A percentile compares a stretch with the other conserved stretches of the same genome.
Evolutionary conservation across 2,329 filamentous ascomycete genomes (phyloP).

Genomic region (Alternaria arbusti): DNA sequence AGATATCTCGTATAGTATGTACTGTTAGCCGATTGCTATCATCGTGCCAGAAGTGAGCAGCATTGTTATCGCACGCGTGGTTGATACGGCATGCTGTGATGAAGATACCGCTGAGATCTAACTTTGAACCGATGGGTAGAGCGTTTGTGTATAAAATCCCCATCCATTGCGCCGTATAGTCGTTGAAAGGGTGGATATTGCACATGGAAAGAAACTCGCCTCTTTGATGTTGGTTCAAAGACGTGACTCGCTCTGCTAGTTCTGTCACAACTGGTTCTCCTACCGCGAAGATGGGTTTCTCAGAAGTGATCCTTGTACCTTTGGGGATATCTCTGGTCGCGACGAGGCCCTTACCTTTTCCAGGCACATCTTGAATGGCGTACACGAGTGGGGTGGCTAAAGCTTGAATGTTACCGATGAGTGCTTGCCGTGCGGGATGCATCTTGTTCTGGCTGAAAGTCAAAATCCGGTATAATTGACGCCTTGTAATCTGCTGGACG

Average conservation of each 20-base stretch:
- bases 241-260: not conserved
- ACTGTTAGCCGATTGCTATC: conserved; percentile 23
- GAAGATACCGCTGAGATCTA: conserved; percentile 41
- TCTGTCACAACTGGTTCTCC: conserved; percentile 26
- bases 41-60: conserved; percentile 46
- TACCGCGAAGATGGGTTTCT: conserved; percentile 48
- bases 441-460: not conserved
- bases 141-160: conserved; percentile 36
- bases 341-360: conserved; percentile 52
- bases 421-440: not conserved
- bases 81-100: conserved; percentile 47
- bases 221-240: not conserved
- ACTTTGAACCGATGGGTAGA: conserved; percentile 35
- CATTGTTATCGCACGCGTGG: conserved; percentile 48
- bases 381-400: not conserved
- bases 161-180: not conserved
- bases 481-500: not conserved
- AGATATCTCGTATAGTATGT: not conserved
- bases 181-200: not conserved
- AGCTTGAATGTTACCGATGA: not conserved
- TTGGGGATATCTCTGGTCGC: conserved; percentile 46
- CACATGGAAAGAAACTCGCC: not conserved
- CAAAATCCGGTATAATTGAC: not conserved
- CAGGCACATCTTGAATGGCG: conserved; percentile 24
- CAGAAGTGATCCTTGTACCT: conserved; percentile 52